Base-by-base conservation (phyloP, 2,329 filamentous ascomycete genomes). In the Paracoccidioides lutzii region DNA sequence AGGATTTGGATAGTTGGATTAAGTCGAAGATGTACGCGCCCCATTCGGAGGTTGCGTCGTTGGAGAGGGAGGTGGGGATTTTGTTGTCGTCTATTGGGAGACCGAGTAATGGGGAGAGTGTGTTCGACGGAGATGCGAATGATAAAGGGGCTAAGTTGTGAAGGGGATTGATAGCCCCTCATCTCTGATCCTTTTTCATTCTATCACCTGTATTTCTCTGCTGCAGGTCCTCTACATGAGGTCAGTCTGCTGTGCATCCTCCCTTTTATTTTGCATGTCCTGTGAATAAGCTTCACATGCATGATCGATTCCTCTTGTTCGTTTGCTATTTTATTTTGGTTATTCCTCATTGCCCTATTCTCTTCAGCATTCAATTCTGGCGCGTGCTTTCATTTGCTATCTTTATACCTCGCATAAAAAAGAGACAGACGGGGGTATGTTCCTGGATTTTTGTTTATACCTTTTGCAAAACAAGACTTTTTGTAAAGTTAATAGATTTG, bases 21-120 rank as follows among this genome's bases (percentile, higher is more conserved):
- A 73, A 71, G 62, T 61, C 66, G 9, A 73, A 70, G 62, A 77
- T 77, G 75, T 77, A 77, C 59, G 69, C 76, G 55, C 72, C 75
- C 30, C 72, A 75, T 63, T 66, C 65, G 12, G 75, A 77, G 64
- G 73, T 75, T n/a, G 64, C 69, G 56, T 67, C 69, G 44, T 62
- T 77, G 38, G 75, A 77, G 66, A 65, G 72, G 30, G 75, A 76
- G 61, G 72, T 76, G 46, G 72, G 72, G 38, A 66, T 70, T 52
- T 63, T 74, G 44, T 66, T 73, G 28, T 72, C 71, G 4, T 63
- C 62, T 4, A 62, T 65, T 30, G 63, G 64, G 32, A 61, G 62
- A 10, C 38, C 55, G 8, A 60, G 55, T 44, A 54, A 55, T 40
- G 48, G 46, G 46, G 46, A 49, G 46, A 49, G n/a, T 4, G 53